Evolutionary conservation across 2,329 filamentous ascomycete genomes (phyloP).

Genomic region (Fusarium sp.): DNA sequence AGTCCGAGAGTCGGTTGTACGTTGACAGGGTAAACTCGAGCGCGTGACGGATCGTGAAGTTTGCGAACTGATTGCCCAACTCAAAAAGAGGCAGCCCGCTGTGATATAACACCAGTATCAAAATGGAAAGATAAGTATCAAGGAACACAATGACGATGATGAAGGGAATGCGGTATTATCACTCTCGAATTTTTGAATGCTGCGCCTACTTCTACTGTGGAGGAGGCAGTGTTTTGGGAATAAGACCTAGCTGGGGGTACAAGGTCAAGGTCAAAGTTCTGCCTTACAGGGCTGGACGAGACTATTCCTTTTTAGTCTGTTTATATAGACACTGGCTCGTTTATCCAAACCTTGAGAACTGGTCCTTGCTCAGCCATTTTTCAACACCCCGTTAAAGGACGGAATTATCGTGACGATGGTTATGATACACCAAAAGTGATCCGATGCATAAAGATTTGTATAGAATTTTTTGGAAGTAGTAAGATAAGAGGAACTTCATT

Average conservation of each 20-base stretch:
- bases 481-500: neutral
- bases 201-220: conserved; percentile 23
- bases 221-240: conserved; percentile 27
- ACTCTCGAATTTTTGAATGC: conserved; percentile 4
- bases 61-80: neutral
- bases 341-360: neutral
- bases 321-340: neutral
- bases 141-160: neutral
- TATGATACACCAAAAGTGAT: neutral
- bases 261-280: conserved; percentile 14
- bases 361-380: conserved; percentile 3
- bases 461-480: neutral
- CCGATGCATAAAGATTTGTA: neutral
- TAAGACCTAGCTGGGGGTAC: neutral
- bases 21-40: neutral
- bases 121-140: neutral
- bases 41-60: neutral
- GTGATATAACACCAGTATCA: neutral
- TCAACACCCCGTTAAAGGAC: conserved; percentile 8
- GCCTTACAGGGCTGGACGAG: conserved; percentile 39
- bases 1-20: neutral
- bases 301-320: conserved; percentile 16
- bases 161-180: conserved; percentile 16
- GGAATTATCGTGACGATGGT: neutral
- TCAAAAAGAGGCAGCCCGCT: conserved; percentile 31